These are phyloP conservation scores for Penicillium sp. DNA, from an alignment of 2,329 filamentous ascomycete genomes.

Conservation along the genomic window DNA sequence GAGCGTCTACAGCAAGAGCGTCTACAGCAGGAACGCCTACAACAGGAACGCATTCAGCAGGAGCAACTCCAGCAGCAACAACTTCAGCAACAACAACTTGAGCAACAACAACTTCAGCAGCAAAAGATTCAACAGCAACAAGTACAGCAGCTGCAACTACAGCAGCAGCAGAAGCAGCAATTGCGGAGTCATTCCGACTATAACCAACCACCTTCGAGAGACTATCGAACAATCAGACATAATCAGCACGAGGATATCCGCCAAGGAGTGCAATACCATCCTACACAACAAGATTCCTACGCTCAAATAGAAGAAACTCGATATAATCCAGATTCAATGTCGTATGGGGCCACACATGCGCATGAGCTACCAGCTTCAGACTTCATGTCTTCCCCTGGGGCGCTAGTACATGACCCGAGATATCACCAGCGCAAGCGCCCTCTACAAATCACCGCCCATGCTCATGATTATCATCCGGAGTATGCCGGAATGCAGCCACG, in stretches of 20 bases:
- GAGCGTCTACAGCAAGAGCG: neutral
- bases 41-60: too few relatives aligned
- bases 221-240: constrained; percentile 25
- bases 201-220: constrained; percentile 23
- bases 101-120: neutral
- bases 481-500: constrained; percentile 50
- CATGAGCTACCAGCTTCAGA: constrained; percentile 23
- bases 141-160: neutral
- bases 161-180: constrained; percentile 17
- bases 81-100: neutral
- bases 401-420: constrained; percentile 21
- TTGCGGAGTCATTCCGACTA: constrained; percentile 27
- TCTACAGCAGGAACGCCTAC: too few relatives aligned
- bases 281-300: constrained; percentile 20
- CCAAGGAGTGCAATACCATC: constrained; percentile 17
- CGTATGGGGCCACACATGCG: constrained; percentile 21
- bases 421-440: constrained; percentile 29
- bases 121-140: neutral
- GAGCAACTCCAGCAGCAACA: neutral
- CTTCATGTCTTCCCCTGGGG: constrained; percentile 17
- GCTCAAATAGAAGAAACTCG: constrained; percentile 25
- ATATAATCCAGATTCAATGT: constrained; percentile 22
- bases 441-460: constrained; percentile 25
- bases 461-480: constrained; percentile 35
- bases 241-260: constrained; percentile 19